Evolutionary conservation across 1,139 yeast genomes (phyloP).

Genomic region (Pichia cactophila): DNA sequence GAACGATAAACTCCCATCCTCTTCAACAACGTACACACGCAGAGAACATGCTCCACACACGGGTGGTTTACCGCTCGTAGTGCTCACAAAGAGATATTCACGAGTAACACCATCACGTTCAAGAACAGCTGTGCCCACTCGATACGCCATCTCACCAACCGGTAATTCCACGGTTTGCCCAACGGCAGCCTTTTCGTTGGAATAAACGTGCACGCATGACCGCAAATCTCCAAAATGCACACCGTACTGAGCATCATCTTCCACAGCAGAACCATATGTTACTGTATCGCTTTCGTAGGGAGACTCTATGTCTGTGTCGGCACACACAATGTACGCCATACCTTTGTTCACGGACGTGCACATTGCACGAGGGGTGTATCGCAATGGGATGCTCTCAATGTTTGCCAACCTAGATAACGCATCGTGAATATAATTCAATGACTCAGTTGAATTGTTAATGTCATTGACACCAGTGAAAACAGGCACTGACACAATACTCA

Average conservation of each 20-base stretch:
- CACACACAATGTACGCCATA: constrained; percentile 37
- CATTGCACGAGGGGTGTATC: constrained; percentile 49
- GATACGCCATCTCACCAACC: constrained; percentile 35
- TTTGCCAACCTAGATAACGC: constrained; percentile 41
- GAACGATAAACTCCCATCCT: constrained; percentile 36
- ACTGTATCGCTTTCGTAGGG: constrained; percentile 29
- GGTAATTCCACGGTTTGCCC: constrained; percentile 37
- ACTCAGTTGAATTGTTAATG: background rate
- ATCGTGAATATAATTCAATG: background rate
- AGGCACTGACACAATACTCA: constrained; percentile 58
- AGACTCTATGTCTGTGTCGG: constrained; percentile 37
- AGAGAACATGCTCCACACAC: constrained; percentile 30
- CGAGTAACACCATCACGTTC: constrained; percentile 26
- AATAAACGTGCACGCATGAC: constrained; percentile 48
- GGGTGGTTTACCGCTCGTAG: constrained; percentile 26
- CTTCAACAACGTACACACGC: constrained; percentile 37
- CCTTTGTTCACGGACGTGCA: constrained; percentile 23
- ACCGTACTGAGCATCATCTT: constrained; percentile 8
- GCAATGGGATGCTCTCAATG: constrained; percentile 36
- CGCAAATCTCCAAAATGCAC: constrained; percentile 20
- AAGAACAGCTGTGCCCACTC: constrained; percentile 32
- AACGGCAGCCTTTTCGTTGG: constrained; percentile 32
- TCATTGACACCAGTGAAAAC: constrained; percentile 2
- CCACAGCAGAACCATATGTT: constrained; percentile 10
- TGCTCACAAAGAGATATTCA: constrained; percentile 43